Base-by-base conservation (phyloP, 2,329 filamentous ascomycete genomes). In the Aspergillus jensenii region DNA sequence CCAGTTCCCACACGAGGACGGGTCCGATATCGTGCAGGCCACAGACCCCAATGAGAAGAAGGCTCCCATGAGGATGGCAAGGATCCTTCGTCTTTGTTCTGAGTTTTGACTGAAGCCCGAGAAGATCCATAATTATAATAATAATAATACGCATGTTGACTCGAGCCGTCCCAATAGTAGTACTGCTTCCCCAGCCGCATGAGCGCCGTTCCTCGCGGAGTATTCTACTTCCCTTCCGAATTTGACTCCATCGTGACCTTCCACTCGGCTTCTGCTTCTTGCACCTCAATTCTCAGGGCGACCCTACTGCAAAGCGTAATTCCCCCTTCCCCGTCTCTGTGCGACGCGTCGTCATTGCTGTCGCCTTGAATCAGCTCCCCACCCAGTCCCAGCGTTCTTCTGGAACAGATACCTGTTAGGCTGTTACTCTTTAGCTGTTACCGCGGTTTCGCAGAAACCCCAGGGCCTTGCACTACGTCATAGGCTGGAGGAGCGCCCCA, bases 401-500 rank as follows among this genome's bases (percentile, higher is more conserved):
- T 37, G 15, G 35, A 37, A 31, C 31, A 48, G 46, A 27, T n/a
- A 48, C 19, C n/a, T 37, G n/a, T 17, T 17, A 17, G 17, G 17
- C 17, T 17, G 17, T n/a, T 48, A 21, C 15, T 27, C 17, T 9
- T n/a, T 48, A 17, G 23, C 17, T 52, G 54, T 60, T 58, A 60
- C 61, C 63, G 56, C 61, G 63, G 61, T 55, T 57, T 65, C 39
- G 27, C 27, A 31, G 58, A 55, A 51, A 60, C 57, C 58, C 57
- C 61, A 65, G 63, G 58, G 64, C 61, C 58, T 44, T 49, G 31
- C 21, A 41, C 65, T 71, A 73, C 71, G 71, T 73, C 70, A 73
- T 73, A 66, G 56, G 58, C 58, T 59, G 55, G 60, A 21, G 25
- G 15, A 55, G 55, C 60, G 63, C 62, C 66, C 67, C 66, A 60